These are phyloP conservation scores for Gryganskiella cystojenkinii DNA, from an alignment of 192 early-diverging fungal species.

Conservation along the genomic window DNA sequence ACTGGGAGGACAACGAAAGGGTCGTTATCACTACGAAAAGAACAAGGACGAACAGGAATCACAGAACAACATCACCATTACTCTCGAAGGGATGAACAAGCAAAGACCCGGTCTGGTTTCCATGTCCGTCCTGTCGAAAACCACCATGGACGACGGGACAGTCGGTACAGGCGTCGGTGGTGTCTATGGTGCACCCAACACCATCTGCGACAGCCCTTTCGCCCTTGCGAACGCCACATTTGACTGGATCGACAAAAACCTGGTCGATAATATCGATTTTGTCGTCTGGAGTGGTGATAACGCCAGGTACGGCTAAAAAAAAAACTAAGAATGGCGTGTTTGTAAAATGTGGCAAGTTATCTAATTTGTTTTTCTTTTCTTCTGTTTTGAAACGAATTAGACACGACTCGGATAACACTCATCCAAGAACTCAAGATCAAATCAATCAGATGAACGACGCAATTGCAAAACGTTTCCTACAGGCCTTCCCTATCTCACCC, in stretches of 20 bases:
- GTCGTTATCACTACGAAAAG: background rate
- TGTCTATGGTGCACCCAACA: conserved; percentile 62
- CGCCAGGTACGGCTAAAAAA: conserved; percentile 56
- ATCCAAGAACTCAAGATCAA: conserved; percentile 63
- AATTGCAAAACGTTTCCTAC: conserved; percentile 50
- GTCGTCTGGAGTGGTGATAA: conserved; percentile 80
- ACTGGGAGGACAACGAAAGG: background rate
- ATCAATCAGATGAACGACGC: conserved; percentile 62
- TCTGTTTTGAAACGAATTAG: conserved; percentile 34
- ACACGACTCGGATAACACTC: conserved; percentile 70
- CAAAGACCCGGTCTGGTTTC: background rate
- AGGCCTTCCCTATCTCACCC: conserved; percentile 50
- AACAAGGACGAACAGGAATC: background rate
- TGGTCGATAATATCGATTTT: conserved; percentile 67
- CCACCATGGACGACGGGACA: conserved; percentile 14
- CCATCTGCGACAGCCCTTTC: conserved; percentile 71
- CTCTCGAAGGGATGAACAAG: background rate
- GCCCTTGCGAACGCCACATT: conserved; percentile 65
- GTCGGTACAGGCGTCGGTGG: conserved; percentile 49
- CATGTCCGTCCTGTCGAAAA: background rate
- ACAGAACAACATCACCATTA: background rate
- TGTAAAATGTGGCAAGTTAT: background rate
- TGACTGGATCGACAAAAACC: conserved; percentile 58
- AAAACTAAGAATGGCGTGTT: background rate
- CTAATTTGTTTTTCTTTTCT: background rate